Percentiles rank a stretch among this genome's conserved stretches.
Evolutionary conservation across 495 filamentous ascomycete species (phyloP).

Genomic region (Lepidopterella palustris): DNA sequence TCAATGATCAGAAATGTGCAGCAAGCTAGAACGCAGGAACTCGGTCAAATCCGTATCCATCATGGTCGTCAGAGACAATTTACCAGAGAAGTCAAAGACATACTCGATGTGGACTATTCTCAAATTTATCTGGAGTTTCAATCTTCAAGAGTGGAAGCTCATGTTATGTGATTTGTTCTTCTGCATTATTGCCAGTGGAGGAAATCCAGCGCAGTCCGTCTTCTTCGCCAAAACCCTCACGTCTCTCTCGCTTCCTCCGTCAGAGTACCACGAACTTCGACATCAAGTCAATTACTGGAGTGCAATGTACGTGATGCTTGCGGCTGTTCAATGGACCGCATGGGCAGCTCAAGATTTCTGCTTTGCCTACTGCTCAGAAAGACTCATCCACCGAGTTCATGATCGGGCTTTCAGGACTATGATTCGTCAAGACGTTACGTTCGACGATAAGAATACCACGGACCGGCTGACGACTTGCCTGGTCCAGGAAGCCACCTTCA

Average conservation of each 20-base stretch:
- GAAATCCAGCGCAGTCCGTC: conserved; percentile 78
- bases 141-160: conserved; percentile 59
- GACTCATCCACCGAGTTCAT: conserved; percentile 71
- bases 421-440: conserved; percentile 81
- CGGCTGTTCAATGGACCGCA: conserved; percentile 64
- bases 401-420: conserved; percentile 75
- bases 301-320: conserved; percentile 87
- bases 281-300: conserved; percentile 79
- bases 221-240: conserved; percentile 84
- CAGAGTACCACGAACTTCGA: conserved; percentile 47
- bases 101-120: conserved; percentile 77
- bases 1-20: not conserved
- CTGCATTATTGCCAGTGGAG: conserved; percentile 73
- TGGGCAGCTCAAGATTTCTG: conserved; percentile 61
- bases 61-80: conserved; percentile 53
- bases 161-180: conserved; percentile 76
- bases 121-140: conserved; percentile 79
- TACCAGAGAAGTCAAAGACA: conserved; percentile 43
- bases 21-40: conserved; percentile 40
- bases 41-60: conserved; percentile 67
- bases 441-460: conserved; percentile 73
- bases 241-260: conserved; percentile 49
- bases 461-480: conserved; percentile 78
- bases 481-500: conserved; percentile 74
- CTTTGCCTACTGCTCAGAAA: conserved; percentile 79